A percentile compares a stretch with the other conserved stretches of the same genome.
Conservation (phyloP, 768 basidiomycete species). For the Russula dissimulans region DNA sequence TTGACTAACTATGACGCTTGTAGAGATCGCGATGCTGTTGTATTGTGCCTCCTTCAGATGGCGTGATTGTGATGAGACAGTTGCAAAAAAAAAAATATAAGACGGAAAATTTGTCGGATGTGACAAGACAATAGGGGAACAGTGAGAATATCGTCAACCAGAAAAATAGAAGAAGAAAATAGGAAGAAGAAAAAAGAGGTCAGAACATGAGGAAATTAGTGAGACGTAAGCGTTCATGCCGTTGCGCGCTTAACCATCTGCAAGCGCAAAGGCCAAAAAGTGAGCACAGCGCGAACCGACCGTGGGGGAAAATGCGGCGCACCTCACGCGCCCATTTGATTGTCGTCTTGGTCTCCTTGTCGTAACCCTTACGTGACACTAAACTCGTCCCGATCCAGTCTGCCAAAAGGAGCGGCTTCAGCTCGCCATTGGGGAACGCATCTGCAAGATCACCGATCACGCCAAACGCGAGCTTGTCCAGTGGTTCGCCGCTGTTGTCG, state of each 20-base stretch:
- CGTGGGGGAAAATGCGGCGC: conserved; percentile 20
- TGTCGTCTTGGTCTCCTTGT: conserved; percentile 75
- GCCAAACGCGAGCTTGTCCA: conserved; percentile 70
- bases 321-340: conserved; percentile 94
- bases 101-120: conserved; percentile 32
- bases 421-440: conserved; percentile 68
- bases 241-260: conserved; percentile 79
- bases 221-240: conserved; percentile 1
- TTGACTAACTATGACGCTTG: conserved; percentile 17
- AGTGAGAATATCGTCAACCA: conserved; percentile 18
- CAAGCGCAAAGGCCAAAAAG: background rate
- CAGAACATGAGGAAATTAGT: background rate
- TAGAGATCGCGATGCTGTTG: conserved; percentile 20
- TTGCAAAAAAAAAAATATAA: conserved; percentile 1
- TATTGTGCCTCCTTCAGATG: conserved; percentile 68
- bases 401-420: conserved; percentile 68
- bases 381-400: conserved; percentile 75
- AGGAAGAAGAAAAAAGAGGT: background rate
- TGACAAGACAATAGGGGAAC: conserved; percentile 6
- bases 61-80: conserved; percentile 27
- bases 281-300: background rate
- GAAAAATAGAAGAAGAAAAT: background rate
- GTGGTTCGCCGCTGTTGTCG: conserved; percentile 75
- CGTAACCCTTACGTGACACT: conserved; percentile 63
- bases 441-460: conserved; percentile 92